Conservation (phyloP, 495 filamentous ascomycete species). For the Neurospora cerealis region DNA sequence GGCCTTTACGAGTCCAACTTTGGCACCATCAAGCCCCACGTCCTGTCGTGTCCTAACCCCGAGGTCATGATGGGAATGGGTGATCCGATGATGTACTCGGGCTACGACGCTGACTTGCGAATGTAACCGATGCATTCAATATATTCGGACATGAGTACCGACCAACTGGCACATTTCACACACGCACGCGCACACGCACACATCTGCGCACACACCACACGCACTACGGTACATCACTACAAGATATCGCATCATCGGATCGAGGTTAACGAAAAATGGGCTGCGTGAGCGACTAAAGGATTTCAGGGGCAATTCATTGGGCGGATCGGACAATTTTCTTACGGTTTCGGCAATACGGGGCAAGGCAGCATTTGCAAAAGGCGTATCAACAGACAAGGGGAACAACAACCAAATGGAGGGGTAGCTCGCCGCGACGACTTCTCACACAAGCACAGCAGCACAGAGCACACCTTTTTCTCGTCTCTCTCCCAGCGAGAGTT, state of each 20-base stretch:
- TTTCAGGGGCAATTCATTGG: background rate
- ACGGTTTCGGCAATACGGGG: background rate
- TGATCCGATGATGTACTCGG: constrained; percentile 34
- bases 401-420: background rate
- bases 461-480: background rate
- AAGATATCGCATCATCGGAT: background rate
- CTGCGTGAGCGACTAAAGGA: background rate
- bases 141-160: background rate
- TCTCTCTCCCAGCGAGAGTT: background rate
- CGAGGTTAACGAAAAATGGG: background rate
- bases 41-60: constrained; percentile 32
- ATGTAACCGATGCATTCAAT: background rate
- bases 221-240: background rate
- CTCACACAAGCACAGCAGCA: background rate
- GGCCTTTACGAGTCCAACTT: constrained; percentile 34
- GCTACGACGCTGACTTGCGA: background rate
- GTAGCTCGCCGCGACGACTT: background rate
- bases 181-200: background rate
- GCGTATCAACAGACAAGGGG: background rate
- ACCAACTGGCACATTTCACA: background rate
- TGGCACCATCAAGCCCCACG: constrained; percentile 38
- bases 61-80: constrained; percentile 42
- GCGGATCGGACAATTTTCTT: background rate
- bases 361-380: background rate
- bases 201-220: background rate